Conservation (phyloP, 208 protist genomes). For the Acanthamoeba comandoni region DNA sequence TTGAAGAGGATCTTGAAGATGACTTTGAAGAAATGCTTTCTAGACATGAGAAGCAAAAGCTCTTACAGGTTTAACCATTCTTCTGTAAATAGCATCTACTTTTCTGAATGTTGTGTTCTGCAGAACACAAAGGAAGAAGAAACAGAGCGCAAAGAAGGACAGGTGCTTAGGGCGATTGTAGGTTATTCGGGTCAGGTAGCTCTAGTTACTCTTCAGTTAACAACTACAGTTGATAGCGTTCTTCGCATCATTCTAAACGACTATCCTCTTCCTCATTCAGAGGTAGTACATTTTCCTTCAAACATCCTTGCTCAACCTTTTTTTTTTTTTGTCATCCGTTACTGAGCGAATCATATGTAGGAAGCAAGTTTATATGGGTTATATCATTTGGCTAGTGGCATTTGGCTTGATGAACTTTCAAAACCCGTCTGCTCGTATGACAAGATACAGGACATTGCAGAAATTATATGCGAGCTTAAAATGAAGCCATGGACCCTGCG, state of each 20-base stretch:
- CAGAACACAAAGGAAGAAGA: background rate
- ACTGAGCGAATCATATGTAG: too few species aligned
- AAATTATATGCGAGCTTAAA: conserved; percentile 46
- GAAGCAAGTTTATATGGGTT: background rate
- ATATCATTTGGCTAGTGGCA: background rate
- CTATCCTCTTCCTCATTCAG: conserved; percentile 6
- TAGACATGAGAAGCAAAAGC: conserved; percentile 55
- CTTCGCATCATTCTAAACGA: conserved; percentile 44
- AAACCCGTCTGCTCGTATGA: background rate
- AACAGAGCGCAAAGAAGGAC: background rate
- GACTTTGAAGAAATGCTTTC: conserved; percentile 65
- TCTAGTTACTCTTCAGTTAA: conserved; percentile 21
- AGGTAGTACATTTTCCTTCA: background rate
- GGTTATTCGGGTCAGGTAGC: conserved; percentile 34
- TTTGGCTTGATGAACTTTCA: conserved; percentile 40
- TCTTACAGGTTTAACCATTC: conserved; percentile 16
- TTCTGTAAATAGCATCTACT: background rate
- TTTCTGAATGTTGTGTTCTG: background rate
- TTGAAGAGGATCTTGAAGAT: conserved; percentile 49
- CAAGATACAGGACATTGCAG: background rate
- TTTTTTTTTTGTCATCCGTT: background rate
- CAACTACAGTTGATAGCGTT: background rate
- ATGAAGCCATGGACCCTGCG: background rate
- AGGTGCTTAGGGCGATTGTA: conserved; percentile 27
- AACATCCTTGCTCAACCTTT: background rate